Evolutionary conservation across 2,329 filamentous ascomycete species (phyloP).

Genomic region (Beauveria medogensis): DNA sequence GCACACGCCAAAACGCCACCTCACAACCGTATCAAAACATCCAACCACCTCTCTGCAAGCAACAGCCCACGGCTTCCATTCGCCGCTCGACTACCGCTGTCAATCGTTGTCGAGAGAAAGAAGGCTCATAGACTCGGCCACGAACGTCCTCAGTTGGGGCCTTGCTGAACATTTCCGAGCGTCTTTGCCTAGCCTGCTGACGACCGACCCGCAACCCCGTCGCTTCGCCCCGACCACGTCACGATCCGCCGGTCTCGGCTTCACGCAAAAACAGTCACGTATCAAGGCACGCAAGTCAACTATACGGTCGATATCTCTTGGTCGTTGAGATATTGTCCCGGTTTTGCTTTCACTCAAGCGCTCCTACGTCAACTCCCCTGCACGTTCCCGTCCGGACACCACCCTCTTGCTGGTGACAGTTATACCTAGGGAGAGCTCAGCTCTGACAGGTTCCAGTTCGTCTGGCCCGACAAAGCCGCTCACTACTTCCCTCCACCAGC

Average conservation of each 20-base stretch:
- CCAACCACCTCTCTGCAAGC: constrained; percentile 1
- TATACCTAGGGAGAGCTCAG: constrained; percentile 8
- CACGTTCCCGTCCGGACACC: background rate
- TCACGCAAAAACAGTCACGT: constrained; percentile 1
- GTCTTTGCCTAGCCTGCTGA: background rate
- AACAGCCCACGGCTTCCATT: constrained; percentile 2
- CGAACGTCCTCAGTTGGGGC: background rate
- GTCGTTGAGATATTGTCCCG: background rate
- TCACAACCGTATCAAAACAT: background rate
- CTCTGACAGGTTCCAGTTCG: constrained; percentile 13
- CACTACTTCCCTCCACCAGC: background rate
- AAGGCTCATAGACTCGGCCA: background rate
- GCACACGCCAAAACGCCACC: constrained; percentile 2
- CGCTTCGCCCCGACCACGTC: constrained; percentile 7
- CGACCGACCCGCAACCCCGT: constrained; percentile 3
- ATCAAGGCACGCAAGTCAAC: background rate
- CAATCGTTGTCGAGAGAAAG: constrained; percentile 10
- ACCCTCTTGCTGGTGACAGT: constrained; percentile 3
- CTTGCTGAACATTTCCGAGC: background rate
- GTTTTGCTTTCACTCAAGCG: background rate
- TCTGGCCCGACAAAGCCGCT: constrained; percentile 12
- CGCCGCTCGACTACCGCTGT: background rate
- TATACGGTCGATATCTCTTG: background rate
- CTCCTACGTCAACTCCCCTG: background rate
- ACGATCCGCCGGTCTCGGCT: constrained; percentile 10